These are phyloP conservation scores for Spencermartinsiella europaea DNA, from an alignment of 805 yeast species.

Conservation along the genomic window DNA sequence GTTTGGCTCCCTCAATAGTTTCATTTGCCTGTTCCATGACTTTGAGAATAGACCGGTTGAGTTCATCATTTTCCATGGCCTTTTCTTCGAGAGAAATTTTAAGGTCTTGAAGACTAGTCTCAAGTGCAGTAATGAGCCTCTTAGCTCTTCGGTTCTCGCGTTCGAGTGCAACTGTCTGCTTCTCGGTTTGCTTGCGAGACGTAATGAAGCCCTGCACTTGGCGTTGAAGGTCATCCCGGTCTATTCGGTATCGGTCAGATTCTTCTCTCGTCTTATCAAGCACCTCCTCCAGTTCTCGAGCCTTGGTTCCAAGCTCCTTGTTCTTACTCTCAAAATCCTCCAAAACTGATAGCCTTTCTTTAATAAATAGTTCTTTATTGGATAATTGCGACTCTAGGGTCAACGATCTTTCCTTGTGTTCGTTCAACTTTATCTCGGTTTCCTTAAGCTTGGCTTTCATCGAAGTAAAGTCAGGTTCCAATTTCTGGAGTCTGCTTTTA, in stretches of 20 bases:
- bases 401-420: slow-evolving; percentile 5
- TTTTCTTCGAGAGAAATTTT: slow-evolving; percentile 33
- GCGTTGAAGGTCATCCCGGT: slow-evolving; percentile 26
- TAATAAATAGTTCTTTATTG: slow-evolving; percentile 3
- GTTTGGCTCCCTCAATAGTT: slow-evolving; percentile 26
- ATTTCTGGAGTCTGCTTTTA: slow-evolving; percentile 8
- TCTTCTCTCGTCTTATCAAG: slow-evolving; percentile 16
- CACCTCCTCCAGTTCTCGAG: slow-evolving; percentile 10
- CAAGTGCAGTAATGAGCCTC: slow-evolving; percentile 22
- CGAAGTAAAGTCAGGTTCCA: slow-evolving; percentile 8
- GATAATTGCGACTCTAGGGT: slow-evolving; percentile 7
- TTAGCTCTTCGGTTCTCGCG: slow-evolving; percentile 23
- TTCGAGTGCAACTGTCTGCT: slow-evolving; percentile 20
- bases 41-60: slow-evolving; percentile 25
- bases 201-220: slow-evolving; percentile 29
- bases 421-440: slow-evolving; percentile 3
- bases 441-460: slow-evolving; percentile 7
- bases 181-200: slow-evolving; percentile 24
- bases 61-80: slow-evolving; percentile 33
- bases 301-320: slow-evolving; percentile 9
- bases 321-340: slow-evolving; percentile 2
- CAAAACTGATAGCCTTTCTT: slow-evolving; percentile 4
- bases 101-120: slow-evolving; percentile 28
- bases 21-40: slow-evolving; percentile 28
- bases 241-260: slow-evolving; percentile 20